Conservation (phyloP, 768 basidiomycete species). For the Boletus rubescentipes region DNA sequence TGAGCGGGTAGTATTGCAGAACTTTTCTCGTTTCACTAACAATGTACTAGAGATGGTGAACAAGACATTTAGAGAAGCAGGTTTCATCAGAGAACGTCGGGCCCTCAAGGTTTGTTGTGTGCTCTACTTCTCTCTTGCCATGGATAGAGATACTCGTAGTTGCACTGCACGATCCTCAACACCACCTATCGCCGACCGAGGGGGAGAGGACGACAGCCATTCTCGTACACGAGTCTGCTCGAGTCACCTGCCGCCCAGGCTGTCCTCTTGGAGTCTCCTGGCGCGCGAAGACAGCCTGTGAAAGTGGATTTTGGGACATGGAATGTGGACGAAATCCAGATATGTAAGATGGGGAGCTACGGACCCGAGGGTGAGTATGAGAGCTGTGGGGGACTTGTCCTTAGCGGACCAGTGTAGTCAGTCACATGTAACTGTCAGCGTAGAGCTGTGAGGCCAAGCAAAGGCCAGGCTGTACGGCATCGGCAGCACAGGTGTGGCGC, state of each 20-base stretch:
- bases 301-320: constrained; percentile 53
- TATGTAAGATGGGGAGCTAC: constrained; percentile 72
- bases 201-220: constrained; percentile 35
- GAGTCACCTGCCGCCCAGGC: constrained; percentile 24
- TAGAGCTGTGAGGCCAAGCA: neutral
- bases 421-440: neutral
- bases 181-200: constrained; percentile 43
- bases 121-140: neutral
- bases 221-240: constrained; percentile 41
- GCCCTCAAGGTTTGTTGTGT: constrained; percentile 46
- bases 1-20: constrained; percentile 19
- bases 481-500: constrained; percentile 35
- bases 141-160: too few relatives aligned
- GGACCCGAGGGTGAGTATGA: constrained; percentile 64
- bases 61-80: constrained; percentile 38
- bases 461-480: constrained; percentile 22
- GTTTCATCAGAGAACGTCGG: constrained; percentile 46
- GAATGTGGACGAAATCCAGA: constrained; percentile 54
- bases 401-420: neutral
- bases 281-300: constrained; percentile 24
- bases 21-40: constrained; percentile 3
- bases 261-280: constrained; percentile 1
- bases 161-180: constrained; percentile 54
- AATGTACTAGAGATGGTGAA: constrained; percentile 40
- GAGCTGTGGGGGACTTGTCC: constrained; percentile 34